phyloP scores from a whole-genome alignment of 345 rosid species.

The Aquilaria sinensis region DNA sequence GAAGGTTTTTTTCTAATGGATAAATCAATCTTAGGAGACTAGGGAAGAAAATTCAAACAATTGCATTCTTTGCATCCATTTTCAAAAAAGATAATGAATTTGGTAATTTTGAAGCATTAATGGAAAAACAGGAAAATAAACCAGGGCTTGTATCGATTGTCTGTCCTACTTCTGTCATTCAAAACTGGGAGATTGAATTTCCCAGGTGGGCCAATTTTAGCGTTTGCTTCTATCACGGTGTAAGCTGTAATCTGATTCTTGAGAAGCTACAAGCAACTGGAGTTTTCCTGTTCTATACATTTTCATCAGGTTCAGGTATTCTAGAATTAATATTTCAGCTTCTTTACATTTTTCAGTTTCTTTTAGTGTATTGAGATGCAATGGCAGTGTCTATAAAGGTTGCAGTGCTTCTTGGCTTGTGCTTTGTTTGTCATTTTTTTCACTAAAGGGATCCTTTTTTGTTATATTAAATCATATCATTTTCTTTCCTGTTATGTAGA shows the following conservation, averaged over 20 bases:
- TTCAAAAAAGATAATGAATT: conserved; percentile 65
- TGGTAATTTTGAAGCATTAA: conserved; percentile 16
- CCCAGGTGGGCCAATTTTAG: conserved; percentile 75
- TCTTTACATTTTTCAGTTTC: too few species aligned
- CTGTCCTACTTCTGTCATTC: conserved; percentile 86
- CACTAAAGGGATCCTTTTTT: too few species aligned
- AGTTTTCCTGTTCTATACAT: conserved; percentile 6
- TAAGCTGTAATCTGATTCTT: conserved; percentile 62
- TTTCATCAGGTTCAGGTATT: too few species aligned
- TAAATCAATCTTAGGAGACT: conserved; percentile 52
- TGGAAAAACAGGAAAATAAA: conserved; percentile 21
- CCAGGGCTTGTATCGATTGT: conserved; percentile 62
- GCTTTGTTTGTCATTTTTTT: too few species aligned
- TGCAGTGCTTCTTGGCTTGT: too few species aligned
- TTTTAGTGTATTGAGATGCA: too few species aligned
- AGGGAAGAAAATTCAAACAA: conserved; percentile 94
- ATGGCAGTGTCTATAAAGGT: too few species aligned
- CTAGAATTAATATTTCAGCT: too few species aligned
- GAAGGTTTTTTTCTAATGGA: background rate
- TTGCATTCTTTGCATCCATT: conserved; percentile 86
- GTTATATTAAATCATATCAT: too few species aligned
- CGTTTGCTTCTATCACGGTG: conserved; percentile 73
- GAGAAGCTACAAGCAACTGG: conserved; percentile 63
- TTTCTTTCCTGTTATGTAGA: too few species aligned
- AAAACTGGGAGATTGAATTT: conserved; percentile 92